Evolutionary conservation across 2,329 filamentous ascomycete species (phyloP).

Genomic region (Onygena corvina): DNA sequence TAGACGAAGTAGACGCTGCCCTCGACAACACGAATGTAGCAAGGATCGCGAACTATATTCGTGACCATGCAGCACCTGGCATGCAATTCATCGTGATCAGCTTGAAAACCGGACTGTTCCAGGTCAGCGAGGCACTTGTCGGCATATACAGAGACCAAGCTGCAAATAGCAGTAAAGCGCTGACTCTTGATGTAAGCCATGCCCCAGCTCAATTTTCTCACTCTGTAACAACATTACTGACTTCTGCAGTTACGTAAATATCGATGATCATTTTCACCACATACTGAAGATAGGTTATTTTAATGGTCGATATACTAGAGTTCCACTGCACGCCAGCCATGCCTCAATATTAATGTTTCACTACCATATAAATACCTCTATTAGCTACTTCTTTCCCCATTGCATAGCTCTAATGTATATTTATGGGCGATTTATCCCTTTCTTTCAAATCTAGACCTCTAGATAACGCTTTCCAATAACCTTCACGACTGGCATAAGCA

Average conservation of each 20-base stretch:
- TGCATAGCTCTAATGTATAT: neutral
- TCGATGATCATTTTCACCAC: no score
- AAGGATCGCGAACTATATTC: conserved; percentile 92
- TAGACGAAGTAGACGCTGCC: conserved; percentile 95
- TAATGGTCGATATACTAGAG: neutral
- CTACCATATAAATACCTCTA: no score
- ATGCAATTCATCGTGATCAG: conserved; percentile 99
- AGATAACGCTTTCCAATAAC: conserved; percentile 3
- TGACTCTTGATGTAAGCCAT: conserved; percentile 84
- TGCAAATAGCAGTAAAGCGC: conserved; percentile 77
- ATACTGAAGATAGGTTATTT: no score
- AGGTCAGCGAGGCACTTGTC: conserved; percentile 89
- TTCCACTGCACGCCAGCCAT: neutral
- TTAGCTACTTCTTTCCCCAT: neutral
- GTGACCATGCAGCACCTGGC: conserved; percentile 82
- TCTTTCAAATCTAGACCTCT: neutral
- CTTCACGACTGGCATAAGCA: neutral
- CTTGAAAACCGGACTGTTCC: conserved; percentile 89
- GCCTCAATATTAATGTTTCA: neutral
- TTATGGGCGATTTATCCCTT: neutral
- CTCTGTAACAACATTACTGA: conserved; percentile 2
- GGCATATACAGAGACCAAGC: conserved; percentile 92
- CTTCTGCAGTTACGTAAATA: conserved; percentile 17
- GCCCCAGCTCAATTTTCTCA: neutral
- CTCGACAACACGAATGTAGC: conserved; percentile 97